A percentile compares a stretch with the other conserved stretches of the same genome.
Conservation (phyloP, 2,329 filamentous ascomycete genomes). For the Colletotrichum cereale region DNA sequence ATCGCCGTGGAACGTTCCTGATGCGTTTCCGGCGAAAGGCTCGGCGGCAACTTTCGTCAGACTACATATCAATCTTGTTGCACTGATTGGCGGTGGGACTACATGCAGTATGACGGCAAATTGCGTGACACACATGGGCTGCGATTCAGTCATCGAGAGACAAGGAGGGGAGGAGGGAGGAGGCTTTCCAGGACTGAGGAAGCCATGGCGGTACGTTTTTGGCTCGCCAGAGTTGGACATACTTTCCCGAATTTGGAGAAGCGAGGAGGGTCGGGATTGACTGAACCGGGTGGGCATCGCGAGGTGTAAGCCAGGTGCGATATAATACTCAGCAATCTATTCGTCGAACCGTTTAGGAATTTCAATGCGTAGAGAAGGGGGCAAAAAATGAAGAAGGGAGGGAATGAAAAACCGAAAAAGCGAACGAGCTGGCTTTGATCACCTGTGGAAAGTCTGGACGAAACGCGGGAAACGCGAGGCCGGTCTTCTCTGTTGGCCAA, state of each 20-base stretch:
- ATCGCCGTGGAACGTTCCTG: constrained; percentile 17
- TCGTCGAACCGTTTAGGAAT: neutral
- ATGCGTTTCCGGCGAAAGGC: neutral
- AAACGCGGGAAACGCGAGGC: constrained; percentile 37
- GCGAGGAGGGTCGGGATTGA: neutral
- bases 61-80: neutral
- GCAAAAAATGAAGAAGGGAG: neutral
- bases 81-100: constrained; percentile 23
- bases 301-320: constrained; percentile 17
- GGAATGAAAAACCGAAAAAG: neutral
- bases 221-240: constrained; percentile 1
- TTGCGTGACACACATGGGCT: constrained; percentile 31
- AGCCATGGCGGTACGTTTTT: constrained; percentile 24
- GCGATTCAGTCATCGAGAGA: constrained; percentile 29
- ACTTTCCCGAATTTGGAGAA: neutral
- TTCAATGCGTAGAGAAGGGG: neutral
- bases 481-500: constrained; percentile 20
- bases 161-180: neutral
- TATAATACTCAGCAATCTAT: constrained; percentile 8
- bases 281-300: constrained; percentile 1
- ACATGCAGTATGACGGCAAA: constrained; percentile 31
- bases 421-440: neutral
- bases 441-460: constrained; percentile 26
- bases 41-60: neutral
- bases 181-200: neutral